These are phyloP conservation scores for Pecoramyces ruminantium DNA, from an alignment of 192 early-diverging fungal genomes.

Conservation along the genomic window DNA sequence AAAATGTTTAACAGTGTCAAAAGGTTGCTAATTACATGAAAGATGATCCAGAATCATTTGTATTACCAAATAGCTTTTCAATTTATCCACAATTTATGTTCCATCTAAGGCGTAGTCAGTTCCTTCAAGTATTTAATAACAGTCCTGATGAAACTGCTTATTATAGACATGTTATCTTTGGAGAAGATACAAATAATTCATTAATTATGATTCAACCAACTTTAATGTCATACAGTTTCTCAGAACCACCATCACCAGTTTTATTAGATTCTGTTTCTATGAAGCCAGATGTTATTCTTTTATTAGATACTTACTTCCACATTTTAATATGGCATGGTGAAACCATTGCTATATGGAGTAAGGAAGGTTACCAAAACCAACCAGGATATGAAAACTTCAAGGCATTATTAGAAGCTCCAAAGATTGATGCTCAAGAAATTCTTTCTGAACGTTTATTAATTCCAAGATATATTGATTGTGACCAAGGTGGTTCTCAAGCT, in stretches of 20 bases:
- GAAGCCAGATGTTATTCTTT: conserved; percentile 76
- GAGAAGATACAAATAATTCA: conserved; percentile 91
- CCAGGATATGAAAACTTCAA: conserved; percentile 89
- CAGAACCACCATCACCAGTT: conserved; percentile 76
- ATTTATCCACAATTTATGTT: conserved; percentile 99
- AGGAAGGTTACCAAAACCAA: conserved; percentile 88
- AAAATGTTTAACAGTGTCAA: conserved; percentile 64
- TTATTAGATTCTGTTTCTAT: conserved; percentile 95
- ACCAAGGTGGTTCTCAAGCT: conserved; percentile 91
- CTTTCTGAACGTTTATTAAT: conserved; percentile 91
- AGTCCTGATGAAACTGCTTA: conserved; percentile 95
- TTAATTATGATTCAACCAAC: conserved; percentile 99
- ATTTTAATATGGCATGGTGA: conserved; percentile 98
- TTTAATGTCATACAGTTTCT: conserved; percentile 79
- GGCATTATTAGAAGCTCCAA: conserved; percentile 76
- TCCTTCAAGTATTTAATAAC: conserved; percentile 98
- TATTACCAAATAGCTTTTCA: conserved; percentile 78
- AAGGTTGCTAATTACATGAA: conserved; percentile 91
- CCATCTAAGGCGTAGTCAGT: conserved; percentile 88
- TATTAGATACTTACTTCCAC: conserved; percentile 98
- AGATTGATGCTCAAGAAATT: conserved; percentile 76
- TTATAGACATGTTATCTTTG: conserved; percentile 81
- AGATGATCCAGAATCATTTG: conserved; percentile 85
- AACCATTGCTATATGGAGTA: conserved; percentile 90
- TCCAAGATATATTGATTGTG: conserved; percentile 93